Evolutionary conservation across 148 eudicot genomes (phyloP).

Genomic region (Camellia granthamiana): DNA sequence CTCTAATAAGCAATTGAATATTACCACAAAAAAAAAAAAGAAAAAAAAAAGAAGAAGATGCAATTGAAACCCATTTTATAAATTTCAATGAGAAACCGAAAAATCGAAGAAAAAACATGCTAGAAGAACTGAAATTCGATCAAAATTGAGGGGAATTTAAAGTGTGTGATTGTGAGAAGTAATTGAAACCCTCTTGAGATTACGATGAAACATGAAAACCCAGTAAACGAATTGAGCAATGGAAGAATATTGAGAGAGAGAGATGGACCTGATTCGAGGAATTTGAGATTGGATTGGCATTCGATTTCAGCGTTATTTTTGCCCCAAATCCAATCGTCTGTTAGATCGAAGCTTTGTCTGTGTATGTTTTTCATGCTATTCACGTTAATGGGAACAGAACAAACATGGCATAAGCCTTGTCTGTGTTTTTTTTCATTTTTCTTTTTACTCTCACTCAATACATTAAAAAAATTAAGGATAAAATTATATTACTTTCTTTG

Average conservation of each 20-base stretch:
- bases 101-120: slow-evolving; percentile 7
- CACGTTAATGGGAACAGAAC: background rate
- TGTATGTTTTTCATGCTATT: background rate
- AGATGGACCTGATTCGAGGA: slow-evolving; percentile 1
- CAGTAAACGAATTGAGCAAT: background rate
- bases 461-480: no score
- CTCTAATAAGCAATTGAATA: background rate
- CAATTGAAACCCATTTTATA: background rate
- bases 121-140: background rate
- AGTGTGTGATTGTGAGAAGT: background rate
- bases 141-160: background rate
- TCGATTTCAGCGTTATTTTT: background rate
- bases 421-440: no score
- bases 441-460: no score
- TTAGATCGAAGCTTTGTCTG: slow-evolving; percentile 5
- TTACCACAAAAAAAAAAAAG: no score
- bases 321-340: background rate
- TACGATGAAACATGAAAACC: background rate
- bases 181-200: slow-evolving; percentile 4
- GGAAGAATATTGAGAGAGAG: background rate
- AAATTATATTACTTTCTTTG: no score
- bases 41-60: no score
- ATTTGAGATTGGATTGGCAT: background rate
- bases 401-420: background rate
- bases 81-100: background rate